Percentiles rank a stretch among this genome's conserved stretches.
phyloP scores from a whole-genome alignment of 148 eudicot genomes.

The Rheum nobile region DNA sequence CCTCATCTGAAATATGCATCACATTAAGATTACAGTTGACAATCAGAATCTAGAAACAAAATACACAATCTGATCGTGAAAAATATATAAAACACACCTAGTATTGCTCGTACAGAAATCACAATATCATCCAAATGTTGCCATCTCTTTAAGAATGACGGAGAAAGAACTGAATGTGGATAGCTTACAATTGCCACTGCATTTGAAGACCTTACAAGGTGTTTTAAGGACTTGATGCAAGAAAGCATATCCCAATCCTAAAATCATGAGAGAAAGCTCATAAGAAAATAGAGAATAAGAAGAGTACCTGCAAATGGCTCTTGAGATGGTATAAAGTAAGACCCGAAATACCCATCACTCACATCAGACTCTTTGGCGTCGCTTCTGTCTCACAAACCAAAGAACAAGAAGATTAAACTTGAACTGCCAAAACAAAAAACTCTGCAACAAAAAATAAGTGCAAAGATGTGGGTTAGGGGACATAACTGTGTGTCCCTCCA shows the following conservation, averaged over 20 bases:
- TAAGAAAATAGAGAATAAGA: neutral
- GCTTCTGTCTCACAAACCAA: no score
- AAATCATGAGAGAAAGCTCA: neutral
- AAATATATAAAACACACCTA: conserved; percentile 40
- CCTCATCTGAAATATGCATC: conserved; percentile 48
- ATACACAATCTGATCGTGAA: neutral
- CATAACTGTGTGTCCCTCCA: conserved; percentile 75
- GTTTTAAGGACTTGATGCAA: conserved; percentile 71
- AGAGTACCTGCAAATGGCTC: no score
- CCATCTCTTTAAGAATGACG: conserved; percentile 70
- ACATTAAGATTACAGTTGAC: conserved; percentile 6
- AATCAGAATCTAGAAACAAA: neutral
- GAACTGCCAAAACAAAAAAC: no score
- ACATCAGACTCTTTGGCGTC: no score
- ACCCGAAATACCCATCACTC: no score
- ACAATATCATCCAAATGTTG: conserved; percentile 96
- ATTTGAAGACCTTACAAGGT: conserved; percentile 59
- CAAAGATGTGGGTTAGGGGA: no score
- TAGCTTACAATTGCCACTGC: conserved; percentile 80
- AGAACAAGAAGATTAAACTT: no score
- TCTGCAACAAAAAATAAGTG: no score
- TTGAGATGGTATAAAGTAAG: no score
- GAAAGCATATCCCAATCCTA: conserved; percentile 94
- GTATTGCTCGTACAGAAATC: conserved; percentile 80
- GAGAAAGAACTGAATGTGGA: conserved; percentile 66